Percentiles rank a stretch among this genome's conserved stretches.
Evolutionary conservation across 306 rosid species (phyloP).

Genomic region (Quercus mongolica): DNA sequence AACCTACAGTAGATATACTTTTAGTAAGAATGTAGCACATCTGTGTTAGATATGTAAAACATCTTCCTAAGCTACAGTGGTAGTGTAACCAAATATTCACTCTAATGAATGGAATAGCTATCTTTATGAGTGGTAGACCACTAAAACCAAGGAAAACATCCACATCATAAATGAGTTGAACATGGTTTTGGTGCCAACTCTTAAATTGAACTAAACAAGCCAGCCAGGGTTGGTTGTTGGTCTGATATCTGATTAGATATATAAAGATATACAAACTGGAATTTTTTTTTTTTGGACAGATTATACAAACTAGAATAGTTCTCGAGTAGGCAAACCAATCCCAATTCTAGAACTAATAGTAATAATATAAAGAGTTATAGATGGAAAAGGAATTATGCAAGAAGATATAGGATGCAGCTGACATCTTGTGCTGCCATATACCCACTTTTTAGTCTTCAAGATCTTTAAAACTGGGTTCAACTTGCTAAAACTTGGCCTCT

Average conservation of each 20-base stretch:
- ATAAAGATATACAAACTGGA: neutral
- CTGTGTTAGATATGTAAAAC: neutral
- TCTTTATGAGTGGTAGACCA: neutral
- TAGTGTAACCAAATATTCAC: neutral
- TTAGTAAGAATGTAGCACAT: neutral
- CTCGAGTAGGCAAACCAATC: neutral
- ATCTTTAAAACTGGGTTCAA: neutral
- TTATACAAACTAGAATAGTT: neutral
- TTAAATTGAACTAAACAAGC: neutral
- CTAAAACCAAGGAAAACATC: neutral
- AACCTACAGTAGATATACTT: constrained; percentile 44
- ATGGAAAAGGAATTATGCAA: neutral
- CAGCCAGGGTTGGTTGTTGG: neutral
- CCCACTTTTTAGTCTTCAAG: neutral
- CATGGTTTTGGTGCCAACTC: neutral
- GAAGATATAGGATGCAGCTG: neutral
- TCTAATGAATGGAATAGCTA: neutral
- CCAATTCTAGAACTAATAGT: neutral
- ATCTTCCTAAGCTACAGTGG: neutral
- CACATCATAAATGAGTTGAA: neutral
- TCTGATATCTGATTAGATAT: neutral
- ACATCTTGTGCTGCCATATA: neutral
- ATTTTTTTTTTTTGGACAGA: neutral
- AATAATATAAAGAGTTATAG: neutral
- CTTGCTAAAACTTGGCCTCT: neutral